Evolutionary conservation across 352 stramenopile species (phyloP), one percentile per base, ranked within the genome.

Genomic region (Pythium folliculosum): DNA sequence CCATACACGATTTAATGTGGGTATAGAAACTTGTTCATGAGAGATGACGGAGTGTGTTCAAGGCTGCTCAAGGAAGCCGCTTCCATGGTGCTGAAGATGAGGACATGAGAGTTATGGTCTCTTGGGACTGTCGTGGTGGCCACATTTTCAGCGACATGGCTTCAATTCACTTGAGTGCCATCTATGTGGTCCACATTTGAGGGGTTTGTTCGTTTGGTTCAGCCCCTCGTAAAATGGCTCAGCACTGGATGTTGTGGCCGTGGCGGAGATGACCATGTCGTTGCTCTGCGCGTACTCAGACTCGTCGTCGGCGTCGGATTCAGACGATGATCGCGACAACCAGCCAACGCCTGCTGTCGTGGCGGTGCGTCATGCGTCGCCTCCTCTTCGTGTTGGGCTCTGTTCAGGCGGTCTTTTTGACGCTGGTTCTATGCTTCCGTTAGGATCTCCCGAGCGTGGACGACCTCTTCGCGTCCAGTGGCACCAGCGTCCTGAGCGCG

Each of bases 221-320:
- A 55, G 10, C 5, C 27, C 27, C 27, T 32, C 35, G 10, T 2
- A 40, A 47, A 47, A 47, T 47, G 40, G 40, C 40, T 19, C 40
- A 6, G 40, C 4, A 19, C 13, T 47, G 7, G 30, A 50, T 50
- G n/a, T n/a, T 23, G 19, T 50, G 35, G 40, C n/a, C 14, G 40
- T n/a, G 40, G n/a, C n/a, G n/a, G n/a, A n/a, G n/a, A n/a, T n/a
- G 1, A 47, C 40, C 40, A 62, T 8, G 71, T 90, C 78, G 25
- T 77, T 91, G 57, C 75, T 91, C 1, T 83, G 79, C 32, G 81
- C 81, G 23, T 86, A 90, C 57, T 91, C 85, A 32, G 80, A 82
- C 37, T 88, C 78, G 14, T 88, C 78, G 48, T 49, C 68, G 21
- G 77, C 76, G 73, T 70, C 63, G 16, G 56, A 38, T 40, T 70